Conservation (phyloP, 495 filamentous ascomycete species). For the Podospora fimiseda region DNA sequence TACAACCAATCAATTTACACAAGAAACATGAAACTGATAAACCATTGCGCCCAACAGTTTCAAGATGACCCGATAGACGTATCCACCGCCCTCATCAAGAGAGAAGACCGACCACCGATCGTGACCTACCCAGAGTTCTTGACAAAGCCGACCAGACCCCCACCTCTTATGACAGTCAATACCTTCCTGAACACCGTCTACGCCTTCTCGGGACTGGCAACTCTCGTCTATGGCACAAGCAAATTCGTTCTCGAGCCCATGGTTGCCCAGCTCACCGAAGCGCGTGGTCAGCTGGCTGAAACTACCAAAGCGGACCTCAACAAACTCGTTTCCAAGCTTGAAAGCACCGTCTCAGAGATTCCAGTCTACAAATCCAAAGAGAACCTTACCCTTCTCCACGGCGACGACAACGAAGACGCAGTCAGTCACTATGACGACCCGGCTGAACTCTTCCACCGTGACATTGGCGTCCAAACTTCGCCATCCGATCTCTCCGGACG, state of each 20-base stretch:
- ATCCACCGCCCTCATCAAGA: conserved; percentile 13
- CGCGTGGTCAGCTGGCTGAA: conserved; percentile 73
- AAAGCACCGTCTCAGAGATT: conserved; percentile 56
- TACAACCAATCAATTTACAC: too few species aligned
- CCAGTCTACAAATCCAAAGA: conserved; percentile 18
- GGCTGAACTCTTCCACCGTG: conserved; percentile 85
- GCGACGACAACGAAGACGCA: conserved; percentile 25
- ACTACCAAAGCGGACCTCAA: conserved; percentile 59
- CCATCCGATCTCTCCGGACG: conserved; percentile 35
- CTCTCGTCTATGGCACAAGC: conserved; percentile 71
- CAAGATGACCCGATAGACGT: conserved; percentile 9
- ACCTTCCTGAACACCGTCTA: conserved; percentile 75
- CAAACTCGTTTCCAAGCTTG: conserved; percentile 69
- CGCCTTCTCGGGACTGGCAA: conserved; percentile 60
- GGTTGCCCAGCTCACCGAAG: conserved; percentile 62
- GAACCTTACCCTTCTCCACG: neutral
- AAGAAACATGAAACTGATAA: neutral
- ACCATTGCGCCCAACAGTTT: too few species aligned
- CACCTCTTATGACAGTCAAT: conserved; percentile 69
- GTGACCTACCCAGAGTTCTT: conserved; percentile 98
- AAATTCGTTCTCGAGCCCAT: conserved; percentile 80
- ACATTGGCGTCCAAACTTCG: conserved; percentile 81
- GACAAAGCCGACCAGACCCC: conserved; percentile 50
- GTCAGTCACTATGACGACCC: conserved; percentile 51
- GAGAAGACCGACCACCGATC: conserved; percentile 67